Conservation (phyloP, 2,329 filamentous ascomycete genomes). For the Penicillium oxalicum region DNA sequence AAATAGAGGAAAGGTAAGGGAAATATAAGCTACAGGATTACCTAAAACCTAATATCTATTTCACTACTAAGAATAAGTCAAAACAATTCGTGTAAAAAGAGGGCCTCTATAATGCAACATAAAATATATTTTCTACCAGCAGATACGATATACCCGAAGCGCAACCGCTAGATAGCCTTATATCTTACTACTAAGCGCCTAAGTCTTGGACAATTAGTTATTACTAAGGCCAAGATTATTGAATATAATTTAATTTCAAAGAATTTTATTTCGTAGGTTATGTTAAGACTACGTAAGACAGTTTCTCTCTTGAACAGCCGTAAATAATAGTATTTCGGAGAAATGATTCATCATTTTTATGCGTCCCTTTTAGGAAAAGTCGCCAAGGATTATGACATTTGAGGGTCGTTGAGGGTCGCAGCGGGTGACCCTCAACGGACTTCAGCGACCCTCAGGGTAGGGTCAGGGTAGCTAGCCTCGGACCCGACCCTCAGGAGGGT, state of each 20-base stretch:
- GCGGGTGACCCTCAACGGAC: neutral
- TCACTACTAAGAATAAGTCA: too few relatives aligned
- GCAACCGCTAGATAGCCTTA: neutral
- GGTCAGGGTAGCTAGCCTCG: neutral
- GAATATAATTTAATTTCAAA: neutral
- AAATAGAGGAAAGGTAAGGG: too few relatives aligned
- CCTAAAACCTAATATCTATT: too few relatives aligned
- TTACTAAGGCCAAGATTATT: neutral
- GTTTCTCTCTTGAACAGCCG: neutral
- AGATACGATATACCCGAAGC: too few relatives aligned
- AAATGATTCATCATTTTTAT: neutral
- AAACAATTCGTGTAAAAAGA: too few relatives aligned
- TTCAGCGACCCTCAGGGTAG: neutral
- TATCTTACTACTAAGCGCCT: neutral
- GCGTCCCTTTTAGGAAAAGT: neutral
- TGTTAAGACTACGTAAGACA: neutral
- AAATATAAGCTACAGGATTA: too few relatives aligned
- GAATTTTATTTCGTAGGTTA: neutral
- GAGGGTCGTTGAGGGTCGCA: neutral
- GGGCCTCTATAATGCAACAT: too few relatives aligned
- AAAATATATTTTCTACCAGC: too few relatives aligned
- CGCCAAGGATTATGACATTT: neutral
- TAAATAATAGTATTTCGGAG: neutral
- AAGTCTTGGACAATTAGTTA: neutral
- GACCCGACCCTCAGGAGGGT: neutral